Evolutionary conservation across 495 filamentous ascomycete species (phyloP), one percentile per base, ranked within the genome.

Genomic region (Penicillium desertorum): DNA sequence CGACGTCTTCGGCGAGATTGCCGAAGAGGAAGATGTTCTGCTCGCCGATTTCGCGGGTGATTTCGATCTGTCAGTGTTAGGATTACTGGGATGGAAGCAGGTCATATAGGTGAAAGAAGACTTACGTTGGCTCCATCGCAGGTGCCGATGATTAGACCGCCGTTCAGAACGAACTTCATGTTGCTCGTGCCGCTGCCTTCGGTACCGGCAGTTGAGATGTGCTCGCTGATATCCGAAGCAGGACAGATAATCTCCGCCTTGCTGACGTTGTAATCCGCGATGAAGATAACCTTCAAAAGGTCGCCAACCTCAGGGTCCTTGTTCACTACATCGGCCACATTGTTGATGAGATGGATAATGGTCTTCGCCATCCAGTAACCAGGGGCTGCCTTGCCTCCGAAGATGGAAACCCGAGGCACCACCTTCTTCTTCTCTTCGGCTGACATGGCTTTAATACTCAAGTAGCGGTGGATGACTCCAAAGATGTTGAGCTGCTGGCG

Each of bases 311-410:
- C 94, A 36, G 83, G 76, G 66, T 98, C 94, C 9, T 86, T 87
- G 75, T 98, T 98, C 60, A 98, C 87, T 3, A 97, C 88, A n/a
- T 82, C 74, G 5, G 91, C 91, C 41, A 98, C 95, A 58, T 83
- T 87, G 78, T 95, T 96, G 77, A 98, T 88, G 48, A 98, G 83
- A 69, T 97, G 92, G 58, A 98, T 98, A 59, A 98, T 89, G 8
- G 93, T 93, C 83, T 98, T 98, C 19, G 94, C 94, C 94, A 98
- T 98, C 95, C 95, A 98, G 77, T 98, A 98, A 3, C 94, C 94
- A 3, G 94, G 94, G 0, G 94, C 94, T 19, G 94, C 94, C 74
- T 98, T 98, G 56, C 94, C 94, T 61, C 95, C 94, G 69, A 98
- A 96, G 74, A 98, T 95, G 30, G 90, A 95, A 16, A 97, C 94